phyloP scores from a whole-genome alignment of 805 yeast genomes.

The Martiniozyma abietophila region DNA sequence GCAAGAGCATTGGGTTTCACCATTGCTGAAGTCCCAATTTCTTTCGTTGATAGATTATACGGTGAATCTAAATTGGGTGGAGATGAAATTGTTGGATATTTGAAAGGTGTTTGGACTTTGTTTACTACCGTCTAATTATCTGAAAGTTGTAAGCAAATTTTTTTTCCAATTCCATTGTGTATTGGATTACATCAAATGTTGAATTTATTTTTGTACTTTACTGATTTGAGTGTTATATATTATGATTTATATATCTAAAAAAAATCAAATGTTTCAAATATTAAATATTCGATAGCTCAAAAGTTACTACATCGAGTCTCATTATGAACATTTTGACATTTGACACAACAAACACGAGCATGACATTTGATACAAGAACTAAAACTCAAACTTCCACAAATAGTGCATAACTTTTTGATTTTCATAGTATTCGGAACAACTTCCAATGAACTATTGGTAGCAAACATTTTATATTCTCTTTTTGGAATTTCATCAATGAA shows the following conservation, averaged over 20 bases:
- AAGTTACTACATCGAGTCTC: slow-evolving; percentile 34
- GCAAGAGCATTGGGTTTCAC: slow-evolving; percentile 66
- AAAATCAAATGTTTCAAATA: background rate
- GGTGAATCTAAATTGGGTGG: slow-evolving; percentile 78
- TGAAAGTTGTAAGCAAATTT: background rate
- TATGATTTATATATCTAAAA: background rate
- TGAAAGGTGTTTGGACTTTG: slow-evolving; percentile 67
- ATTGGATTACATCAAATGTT: background rate
- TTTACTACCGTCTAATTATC: slow-evolving; percentile 44
- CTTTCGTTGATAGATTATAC: slow-evolving; percentile 68
- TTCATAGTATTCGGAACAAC: slow-evolving; percentile 26
- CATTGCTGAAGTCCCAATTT: slow-evolving; percentile 72
- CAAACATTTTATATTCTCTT: slow-evolving; percentile 24
- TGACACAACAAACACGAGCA: slow-evolving; percentile 33
- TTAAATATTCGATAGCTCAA: slow-evolving; percentile 10
- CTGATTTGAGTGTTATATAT: background rate
- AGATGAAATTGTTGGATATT: slow-evolving; percentile 68
- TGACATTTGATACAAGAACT: slow-evolving; percentile 33
- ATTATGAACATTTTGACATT: slow-evolving; percentile 31
- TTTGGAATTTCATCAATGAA: slow-evolving; percentile 35
- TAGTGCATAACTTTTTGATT: slow-evolving; percentile 34
- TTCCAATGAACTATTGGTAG: slow-evolving; percentile 18
- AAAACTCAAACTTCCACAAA: slow-evolving; percentile 36
- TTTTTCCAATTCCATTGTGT: background rate
- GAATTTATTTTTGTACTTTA: background rate